phyloP scores from a whole-genome alignment of 2,329 filamentous ascomycete species.

The Gnomoniopsis smithogilvyi region DNA sequence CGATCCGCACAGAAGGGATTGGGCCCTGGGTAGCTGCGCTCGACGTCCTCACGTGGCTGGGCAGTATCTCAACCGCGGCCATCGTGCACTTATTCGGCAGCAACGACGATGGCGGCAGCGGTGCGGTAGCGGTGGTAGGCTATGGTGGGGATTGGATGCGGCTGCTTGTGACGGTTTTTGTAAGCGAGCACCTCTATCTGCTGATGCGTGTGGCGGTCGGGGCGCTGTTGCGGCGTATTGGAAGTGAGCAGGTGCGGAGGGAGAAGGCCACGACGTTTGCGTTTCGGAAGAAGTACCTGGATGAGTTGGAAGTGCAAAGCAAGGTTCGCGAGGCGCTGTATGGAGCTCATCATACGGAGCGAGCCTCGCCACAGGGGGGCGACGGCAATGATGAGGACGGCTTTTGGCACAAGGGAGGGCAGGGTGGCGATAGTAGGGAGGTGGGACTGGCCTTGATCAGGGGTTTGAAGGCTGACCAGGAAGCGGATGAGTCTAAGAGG shows the following conservation, averaged over 20 bases:
- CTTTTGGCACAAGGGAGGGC: too few species aligned
- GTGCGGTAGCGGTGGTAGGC: constrained; percentile 25
- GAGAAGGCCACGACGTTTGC: constrained; percentile 38
- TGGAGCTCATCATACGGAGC: too few species aligned
- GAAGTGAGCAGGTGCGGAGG: constrained; percentile 37
- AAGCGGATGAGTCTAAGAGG: too few species aligned
- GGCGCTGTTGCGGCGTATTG: constrained; percentile 33
- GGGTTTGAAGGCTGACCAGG: too few species aligned
- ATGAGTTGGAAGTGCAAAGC: constrained; percentile 34
- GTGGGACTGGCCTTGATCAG: too few species aligned
- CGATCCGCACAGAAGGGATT: constrained; percentile 68
- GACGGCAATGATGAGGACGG: too few species aligned
- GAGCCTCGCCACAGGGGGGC: too few species aligned
- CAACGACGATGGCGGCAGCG: constrained; percentile 46
- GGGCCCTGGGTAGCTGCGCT: constrained; percentile 70
- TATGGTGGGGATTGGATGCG: constrained; percentile 54
- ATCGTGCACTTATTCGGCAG: constrained; percentile 70
- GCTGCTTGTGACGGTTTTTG: constrained; percentile 66
- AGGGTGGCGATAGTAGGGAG: too few species aligned
- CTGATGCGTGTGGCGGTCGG: constrained; percentile 46
- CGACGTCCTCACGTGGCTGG: constrained; percentile 67
- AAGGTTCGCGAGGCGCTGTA: too few species aligned
- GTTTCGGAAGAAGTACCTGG: constrained; percentile 32
- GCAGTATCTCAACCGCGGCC: constrained; percentile 68
- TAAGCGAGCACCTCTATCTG: constrained; percentile 71